Evolutionary conservation across 371 early-diverging fungal species (phyloP), one percentile per base, ranked within the genome.

Genomic region (Umbelopsis sp.): DNA sequence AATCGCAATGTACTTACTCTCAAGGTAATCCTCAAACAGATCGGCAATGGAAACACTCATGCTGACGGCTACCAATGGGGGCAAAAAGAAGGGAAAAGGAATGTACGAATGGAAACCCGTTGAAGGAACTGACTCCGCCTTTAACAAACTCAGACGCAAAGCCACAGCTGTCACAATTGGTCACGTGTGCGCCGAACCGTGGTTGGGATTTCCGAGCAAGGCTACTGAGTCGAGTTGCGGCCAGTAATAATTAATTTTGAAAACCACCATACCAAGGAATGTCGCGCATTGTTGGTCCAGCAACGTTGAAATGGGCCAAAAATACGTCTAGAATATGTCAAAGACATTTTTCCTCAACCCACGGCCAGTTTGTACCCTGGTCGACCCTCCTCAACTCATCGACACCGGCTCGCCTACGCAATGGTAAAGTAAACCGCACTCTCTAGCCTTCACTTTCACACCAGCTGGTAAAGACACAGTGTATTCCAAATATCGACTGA

Each of bases 1-100:
- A 38, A 41, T 4, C 18, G 7, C 12, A 50, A 20, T 63, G 14
- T 53, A 20, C 63, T 74, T 80, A 83, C 84, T 83, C 72, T 83
- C 84, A 44, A 83, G 75, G 76, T 81, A 83, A 52, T 83, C 84
- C 67, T 83, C 84, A 76, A 81, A 81, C 5, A 83, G 73, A 66
- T 83, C 84, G 44, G 80, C 80, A 38, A 81, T 73, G 25, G 84
- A 80, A 50, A 76, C 67, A 67, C 75, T 81, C 83, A 82, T 82
- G 38, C 50, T 64, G 20, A 65, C 64, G 22, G 35, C 25, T 57
- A 14, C 18, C 14, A 35, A 57, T 51, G 24, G 16, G 12, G 10
- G 11, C 12, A 32, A 4, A 16, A 57, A 32, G 5, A 57, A 53
- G 9, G 9, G 53, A 4, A 53, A 57, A 35, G 57, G 57, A 57